These are phyloP conservation scores for Botryotinia narcissicola DNA, from an alignment of 2,329 filamentous ascomycete species.

Conservation along the genomic window DNA sequence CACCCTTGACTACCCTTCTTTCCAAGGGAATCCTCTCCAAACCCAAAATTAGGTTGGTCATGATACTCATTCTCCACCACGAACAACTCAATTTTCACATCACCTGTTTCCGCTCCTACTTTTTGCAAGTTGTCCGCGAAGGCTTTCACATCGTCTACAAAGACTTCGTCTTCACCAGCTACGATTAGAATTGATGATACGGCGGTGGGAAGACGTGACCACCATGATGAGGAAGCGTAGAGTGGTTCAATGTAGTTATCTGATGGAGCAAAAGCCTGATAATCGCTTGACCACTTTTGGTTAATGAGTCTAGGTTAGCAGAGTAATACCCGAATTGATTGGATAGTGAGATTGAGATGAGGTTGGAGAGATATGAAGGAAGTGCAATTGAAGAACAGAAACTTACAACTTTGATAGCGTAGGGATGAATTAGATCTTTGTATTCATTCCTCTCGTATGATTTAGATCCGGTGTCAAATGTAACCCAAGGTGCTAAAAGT, in stretches of 20 bases:
- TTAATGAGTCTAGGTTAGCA: constrained; percentile 40
- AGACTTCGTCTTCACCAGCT: constrained; percentile 54
- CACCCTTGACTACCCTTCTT: constrained; percentile 2
- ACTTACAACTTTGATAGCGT: constrained; percentile 26
- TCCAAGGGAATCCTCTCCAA: constrained; percentile 21
- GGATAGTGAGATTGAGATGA: constrained; percentile 19
- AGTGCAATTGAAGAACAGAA: background rate
- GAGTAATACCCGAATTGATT: constrained; percentile 43
- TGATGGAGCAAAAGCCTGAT: constrained; percentile 28
- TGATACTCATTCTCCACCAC: constrained; percentile 33
- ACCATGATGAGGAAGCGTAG: constrained; percentile 52
- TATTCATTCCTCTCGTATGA: constrained; percentile 46
- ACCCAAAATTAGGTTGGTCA: constrained; percentile 30
- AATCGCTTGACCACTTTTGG: constrained; percentile 38
- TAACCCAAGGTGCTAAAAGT: constrained; percentile 58
- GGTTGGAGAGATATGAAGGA: constrained; percentile 14
- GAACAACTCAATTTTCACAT: background rate
- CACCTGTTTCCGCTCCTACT: constrained; percentile 19
- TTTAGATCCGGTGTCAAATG: constrained; percentile 47
- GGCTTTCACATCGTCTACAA: constrained; percentile 54
- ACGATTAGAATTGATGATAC: constrained; percentile 51
- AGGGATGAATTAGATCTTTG: constrained; percentile 49
- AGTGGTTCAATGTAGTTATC: constrained; percentile 55
- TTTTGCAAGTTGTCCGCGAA: constrained; percentile 47
- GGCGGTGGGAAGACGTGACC: constrained; percentile 43